A percentile compares a stretch with the other conserved stretches of the same genome.
These are phyloP conservation scores for Pyrus pyrifolia DNA, from an alignment of 306 rosid genomes.

Conservation along the genomic window DNA sequence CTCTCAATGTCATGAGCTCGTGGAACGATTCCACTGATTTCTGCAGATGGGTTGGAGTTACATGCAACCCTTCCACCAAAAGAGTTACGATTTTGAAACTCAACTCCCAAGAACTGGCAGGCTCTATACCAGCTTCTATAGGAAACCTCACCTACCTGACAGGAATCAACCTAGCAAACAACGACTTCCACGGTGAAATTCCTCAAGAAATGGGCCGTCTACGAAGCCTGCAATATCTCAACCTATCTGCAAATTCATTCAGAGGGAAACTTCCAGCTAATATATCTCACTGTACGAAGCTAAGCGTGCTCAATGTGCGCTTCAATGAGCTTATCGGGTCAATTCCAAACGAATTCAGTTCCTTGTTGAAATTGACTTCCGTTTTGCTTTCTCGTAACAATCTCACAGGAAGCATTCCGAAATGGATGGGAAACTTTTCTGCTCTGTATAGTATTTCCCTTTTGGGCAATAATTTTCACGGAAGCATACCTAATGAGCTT, in stretches of 20 bases:
- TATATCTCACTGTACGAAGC: constrained; percentile 21
- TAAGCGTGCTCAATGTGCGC: background rate
- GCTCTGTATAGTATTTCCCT: background rate
- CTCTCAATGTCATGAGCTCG: constrained; percentile 23
- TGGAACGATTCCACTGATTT: constrained; percentile 38
- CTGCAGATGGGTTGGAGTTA: constrained; percentile 36
- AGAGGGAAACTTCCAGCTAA: constrained; percentile 25
- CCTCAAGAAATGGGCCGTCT: constrained; percentile 25
- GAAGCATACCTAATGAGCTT: background rate
- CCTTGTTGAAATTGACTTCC: constrained; percentile 6
- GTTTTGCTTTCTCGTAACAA: constrained; percentile 15
- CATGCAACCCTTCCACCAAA: constrained; percentile 23
- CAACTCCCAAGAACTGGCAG: background rate
- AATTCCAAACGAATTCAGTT: constrained; percentile 5
- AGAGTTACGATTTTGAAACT: constrained; percentile 21
- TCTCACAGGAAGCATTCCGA: constrained; percentile 35
- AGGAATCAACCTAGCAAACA: constrained; percentile 9
- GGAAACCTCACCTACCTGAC: constrained; percentile 34
- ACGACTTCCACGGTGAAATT: constrained; percentile 20
- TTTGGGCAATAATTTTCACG: background rate
- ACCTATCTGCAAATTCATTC: constrained; percentile 15
- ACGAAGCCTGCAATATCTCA: constrained; percentile 6
- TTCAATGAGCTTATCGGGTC: background rate
- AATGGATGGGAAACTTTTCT: background rate
- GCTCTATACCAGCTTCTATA: constrained; percentile 21